Evolutionary conservation across 257 asterid genomes (phyloP).

Genomic region (Gynochthodes officinalis): DNA sequence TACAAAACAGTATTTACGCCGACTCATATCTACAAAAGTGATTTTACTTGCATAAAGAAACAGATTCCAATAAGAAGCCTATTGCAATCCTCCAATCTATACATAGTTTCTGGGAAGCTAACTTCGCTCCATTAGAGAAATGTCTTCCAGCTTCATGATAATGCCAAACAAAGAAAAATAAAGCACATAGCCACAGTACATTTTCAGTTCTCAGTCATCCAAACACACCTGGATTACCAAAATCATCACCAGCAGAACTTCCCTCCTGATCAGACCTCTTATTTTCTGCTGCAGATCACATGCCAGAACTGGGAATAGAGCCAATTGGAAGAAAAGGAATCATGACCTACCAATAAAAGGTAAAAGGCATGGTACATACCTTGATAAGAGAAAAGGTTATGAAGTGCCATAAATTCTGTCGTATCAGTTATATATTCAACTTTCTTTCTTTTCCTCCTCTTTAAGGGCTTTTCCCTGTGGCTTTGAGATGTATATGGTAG

Average conservation of each 20-base stretch:
- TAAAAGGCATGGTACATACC: slow-evolving; percentile 40
- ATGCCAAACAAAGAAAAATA: neutral
- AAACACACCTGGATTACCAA: slow-evolving; percentile 56
- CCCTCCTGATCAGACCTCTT: slow-evolving; percentile 59
- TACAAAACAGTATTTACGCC: neutral
- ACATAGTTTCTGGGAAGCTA: neutral
- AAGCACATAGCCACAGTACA: neutral
- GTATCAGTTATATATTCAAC: slow-evolving; percentile 54
- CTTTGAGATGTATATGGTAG: slow-evolving; percentile 42
- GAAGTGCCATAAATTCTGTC: slow-evolving; percentile 57
- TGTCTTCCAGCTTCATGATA: slow-evolving; percentile 8
- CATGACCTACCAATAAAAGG: neutral
- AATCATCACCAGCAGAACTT: slow-evolving; percentile 50
- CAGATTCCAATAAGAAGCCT: neutral
- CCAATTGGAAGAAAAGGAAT: neutral
- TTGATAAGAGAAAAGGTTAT: slow-evolving; percentile 60
- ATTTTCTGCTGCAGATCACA: slow-evolving; percentile 49
- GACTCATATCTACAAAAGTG: neutral
- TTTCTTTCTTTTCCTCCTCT: slow-evolving; percentile 71
- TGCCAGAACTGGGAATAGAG: slow-evolving; percentile 7
- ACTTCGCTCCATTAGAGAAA: neutral
- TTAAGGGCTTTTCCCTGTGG: slow-evolving; percentile 43
- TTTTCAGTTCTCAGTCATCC: neutral
- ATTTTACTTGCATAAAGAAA: neutral
- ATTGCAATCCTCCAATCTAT: neutral